Base-by-base conservation (phyloP, 768 basidiomycete species). In the Mycena metata region DNA sequence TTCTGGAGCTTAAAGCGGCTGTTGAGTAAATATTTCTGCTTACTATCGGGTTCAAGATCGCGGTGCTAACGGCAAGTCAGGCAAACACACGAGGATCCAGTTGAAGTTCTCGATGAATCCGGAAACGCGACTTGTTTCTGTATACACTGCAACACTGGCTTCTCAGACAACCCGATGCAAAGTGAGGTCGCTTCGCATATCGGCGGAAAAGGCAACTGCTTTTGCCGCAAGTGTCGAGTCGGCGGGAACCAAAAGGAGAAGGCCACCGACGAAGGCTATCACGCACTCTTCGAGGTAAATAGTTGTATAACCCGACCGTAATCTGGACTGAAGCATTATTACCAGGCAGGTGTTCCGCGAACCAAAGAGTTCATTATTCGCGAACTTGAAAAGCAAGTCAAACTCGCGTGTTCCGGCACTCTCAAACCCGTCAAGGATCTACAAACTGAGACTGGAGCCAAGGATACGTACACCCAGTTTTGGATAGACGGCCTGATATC, bases 171-270 rank as follows among this genome's bases (percentile, higher is more conserved):
- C 6, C 30, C 30, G 30, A 30, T 30, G 30, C 30, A 30, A 30
- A 30, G 30, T 30, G 30, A 30, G 30, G 30, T 52, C 12, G 26
- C 64, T 7, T 64, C 64, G 2, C 72, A 72, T 43, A 72, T 73
- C 17, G 70, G 70, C 0, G 46, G 50, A 2, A 43, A 68, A 1
- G 69, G 35, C 3, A 75, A 71, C 36, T 55, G 46, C 21, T 57
- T 61, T 23, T 73, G 72, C 39, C 69, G 69, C 8, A 35, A 33
- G 1, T 74, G 69, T 39, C 26, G 61, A n/a, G 49, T 55, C 2
- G 72, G 73, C 7, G 70, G 73, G 0, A 55, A 49, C 3, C 42
- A 57, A 7, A 16, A 46, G 15, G 67, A 65, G 23, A 60, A 52
- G n/a, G 67, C 64, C 15, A 57, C 64, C 12, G 23, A 45, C 36